Conservation (phyloP, 805 yeast species). For the Hanseniaspora hatyaiensis region DNA sequence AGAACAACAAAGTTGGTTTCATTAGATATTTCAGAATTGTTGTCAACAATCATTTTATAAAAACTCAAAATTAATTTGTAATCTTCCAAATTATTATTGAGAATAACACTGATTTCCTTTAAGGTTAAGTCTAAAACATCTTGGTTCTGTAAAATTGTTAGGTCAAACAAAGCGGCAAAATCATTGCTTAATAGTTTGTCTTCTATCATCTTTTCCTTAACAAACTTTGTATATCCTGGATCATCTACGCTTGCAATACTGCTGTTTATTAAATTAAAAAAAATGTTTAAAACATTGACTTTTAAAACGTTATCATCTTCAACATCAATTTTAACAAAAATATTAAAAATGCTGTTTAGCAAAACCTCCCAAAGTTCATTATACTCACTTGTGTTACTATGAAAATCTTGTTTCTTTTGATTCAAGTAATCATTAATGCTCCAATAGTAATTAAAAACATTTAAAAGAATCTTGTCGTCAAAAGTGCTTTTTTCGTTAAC, state of each 20-base stretch:
- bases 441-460: constrained; percentile 9
- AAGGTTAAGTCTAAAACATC: constrained; percentile 1
- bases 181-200: constrained; percentile 1
- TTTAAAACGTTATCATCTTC: not conserved
- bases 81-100: not conserved
- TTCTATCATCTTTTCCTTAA: constrained; percentile 1
- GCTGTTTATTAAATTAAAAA: constrained; percentile 4
- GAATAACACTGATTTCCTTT: constrained; percentile 1
- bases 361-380: constrained; percentile 3
- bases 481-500: not conserved
- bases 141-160: not conserved
- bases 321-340: not conserved
- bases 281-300: not conserved
- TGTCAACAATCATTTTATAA: not conserved
- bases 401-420: not conserved
- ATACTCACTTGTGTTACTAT: not conserved
- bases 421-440: constrained; percentile 12
- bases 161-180: no score
- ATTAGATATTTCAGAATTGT: not conserved
- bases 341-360: not conserved
- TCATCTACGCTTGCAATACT: constrained; percentile 7
- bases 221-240: not conserved
- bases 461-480: constrained; percentile 2
- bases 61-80: not conserved
- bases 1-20: not conserved